A percentile compares a stretch with the other conserved stretches of the same genome.
Evolutionary conservation across 2,329 filamentous ascomycete genomes (phyloP).

Genomic region (Fusarium sacchari): DNA sequence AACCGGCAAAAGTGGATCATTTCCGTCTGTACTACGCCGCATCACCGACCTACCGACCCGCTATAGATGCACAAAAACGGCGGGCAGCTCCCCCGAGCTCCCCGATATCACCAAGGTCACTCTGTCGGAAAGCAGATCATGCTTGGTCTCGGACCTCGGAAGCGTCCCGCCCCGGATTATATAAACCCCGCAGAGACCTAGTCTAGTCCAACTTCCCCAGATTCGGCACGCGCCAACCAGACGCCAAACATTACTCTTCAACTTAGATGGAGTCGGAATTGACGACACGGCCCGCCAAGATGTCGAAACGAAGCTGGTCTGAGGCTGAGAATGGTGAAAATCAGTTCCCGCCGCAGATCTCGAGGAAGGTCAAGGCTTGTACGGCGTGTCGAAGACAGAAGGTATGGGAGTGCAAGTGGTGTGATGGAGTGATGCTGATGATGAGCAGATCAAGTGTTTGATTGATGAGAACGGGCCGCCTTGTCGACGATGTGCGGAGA

Average conservation of each 20-base stretch:
- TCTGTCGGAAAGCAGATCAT: background rate
- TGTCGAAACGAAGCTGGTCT: constrained; percentile 31
- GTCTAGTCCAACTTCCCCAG: constrained; percentile 8
- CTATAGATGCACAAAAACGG: background rate
- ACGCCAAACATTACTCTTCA: constrained; percentile 14
- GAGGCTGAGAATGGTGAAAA: constrained; percentile 23
- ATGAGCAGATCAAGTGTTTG: constrained; percentile 49
- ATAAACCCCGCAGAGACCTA: constrained; percentile 22
- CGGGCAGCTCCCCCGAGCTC: background rate
- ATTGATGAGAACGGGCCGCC: constrained; percentile 52
- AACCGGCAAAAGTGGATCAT: background rate
- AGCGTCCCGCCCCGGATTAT: constrained; percentile 18
- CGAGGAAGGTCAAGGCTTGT: constrained; percentile 52
- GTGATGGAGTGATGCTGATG: background rate
- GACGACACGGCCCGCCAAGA: background rate
- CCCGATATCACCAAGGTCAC: background rate
- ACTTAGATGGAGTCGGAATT: background rate
- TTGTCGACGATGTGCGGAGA: constrained; percentile 49
- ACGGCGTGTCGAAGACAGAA: constrained; percentile 52
- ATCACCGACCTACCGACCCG: background rate
- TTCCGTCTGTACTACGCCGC: background rate
- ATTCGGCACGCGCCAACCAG: constrained; percentile 19
- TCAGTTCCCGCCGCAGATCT: constrained; percentile 40
- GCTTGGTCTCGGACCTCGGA: background rate
- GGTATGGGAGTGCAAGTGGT: constrained; percentile 27